Evolutionary conservation across 2,329 filamentous ascomycete species (phyloP).

Genomic region (Thelonectria blattea): DNA sequence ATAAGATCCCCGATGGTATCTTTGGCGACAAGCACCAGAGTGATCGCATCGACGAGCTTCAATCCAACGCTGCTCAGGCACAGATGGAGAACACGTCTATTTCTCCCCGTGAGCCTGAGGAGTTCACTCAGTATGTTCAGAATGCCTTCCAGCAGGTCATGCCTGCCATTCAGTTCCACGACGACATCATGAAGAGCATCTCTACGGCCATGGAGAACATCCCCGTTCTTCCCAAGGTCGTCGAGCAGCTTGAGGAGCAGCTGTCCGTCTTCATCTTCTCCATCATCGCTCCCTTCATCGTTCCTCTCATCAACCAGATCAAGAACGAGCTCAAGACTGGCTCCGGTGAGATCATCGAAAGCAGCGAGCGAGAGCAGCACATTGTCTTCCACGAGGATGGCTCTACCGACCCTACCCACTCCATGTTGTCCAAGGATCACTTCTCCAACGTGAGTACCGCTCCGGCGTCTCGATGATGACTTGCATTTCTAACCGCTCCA

Average conservation of each 20-base stretch:
- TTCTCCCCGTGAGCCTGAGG: constrained; percentile 81
- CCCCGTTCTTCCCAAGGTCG: constrained; percentile 80
- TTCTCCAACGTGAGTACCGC: constrained; percentile 73
- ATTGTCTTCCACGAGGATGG: constrained; percentile 84
- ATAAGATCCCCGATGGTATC: constrained; percentile 81
- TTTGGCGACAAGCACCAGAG: constrained; percentile 79
- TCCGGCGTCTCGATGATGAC: neutral
- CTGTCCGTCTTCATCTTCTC: constrained; percentile 89
- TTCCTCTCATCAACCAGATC: constrained; percentile 86
- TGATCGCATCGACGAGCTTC: constrained; percentile 78
- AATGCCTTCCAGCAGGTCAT: constrained; percentile 80
- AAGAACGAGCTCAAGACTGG: constrained; percentile 86
- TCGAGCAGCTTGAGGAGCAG: constrained; percentile 87
- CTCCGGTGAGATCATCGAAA: constrained; percentile 85
- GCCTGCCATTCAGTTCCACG: constrained; percentile 89
- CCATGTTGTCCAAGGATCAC: constrained; percentile 95
- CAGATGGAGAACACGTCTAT: constrained; percentile 78
- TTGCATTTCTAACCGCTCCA: neutral
- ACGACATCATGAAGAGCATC: constrained; percentile 83
- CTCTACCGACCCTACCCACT: constrained; percentile 85
- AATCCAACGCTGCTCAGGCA: constrained; percentile 74
- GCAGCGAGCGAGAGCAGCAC: constrained; percentile 82
- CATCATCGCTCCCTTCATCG: constrained; percentile 85
- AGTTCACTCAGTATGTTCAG: constrained; percentile 78
- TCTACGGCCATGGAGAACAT: constrained; percentile 82